A percentile compares a stretch with the other conserved stretches of the same genome.
These are phyloP conservation scores for Tirmania nivea DNA, from an alignment of 495 filamentous ascomycete species.

Conservation along the genomic window DNA sequence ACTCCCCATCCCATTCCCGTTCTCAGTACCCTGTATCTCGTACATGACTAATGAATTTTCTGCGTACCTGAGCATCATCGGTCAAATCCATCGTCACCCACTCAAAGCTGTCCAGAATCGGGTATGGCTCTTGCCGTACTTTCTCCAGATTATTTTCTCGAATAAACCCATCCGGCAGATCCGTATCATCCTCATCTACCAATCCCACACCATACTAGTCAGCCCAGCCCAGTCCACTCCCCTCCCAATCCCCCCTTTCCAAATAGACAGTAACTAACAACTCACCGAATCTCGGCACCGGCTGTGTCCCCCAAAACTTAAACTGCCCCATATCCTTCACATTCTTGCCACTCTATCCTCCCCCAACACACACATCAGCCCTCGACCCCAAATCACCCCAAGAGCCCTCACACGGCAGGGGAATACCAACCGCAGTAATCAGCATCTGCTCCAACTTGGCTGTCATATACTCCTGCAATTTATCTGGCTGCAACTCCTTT, in stretches of 20 bases:
- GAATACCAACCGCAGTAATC: background rate
- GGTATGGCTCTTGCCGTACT: constrained; percentile 46
- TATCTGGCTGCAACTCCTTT: background rate
- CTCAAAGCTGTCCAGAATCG: constrained; percentile 57
- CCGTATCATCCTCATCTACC: constrained; percentile 15
- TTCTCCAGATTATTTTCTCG: constrained; percentile 42
- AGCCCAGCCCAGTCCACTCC: too few species aligned
- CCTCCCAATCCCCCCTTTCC: too few species aligned
- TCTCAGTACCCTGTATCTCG: too few species aligned
- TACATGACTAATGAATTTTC: too few species aligned
- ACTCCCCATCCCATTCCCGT: constrained; percentile 8
- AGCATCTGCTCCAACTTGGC: background rate
- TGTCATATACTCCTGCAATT: background rate
- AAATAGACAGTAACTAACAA: too few species aligned
- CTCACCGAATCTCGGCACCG: background rate
- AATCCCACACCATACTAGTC: too few species aligned
- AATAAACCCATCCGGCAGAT: constrained; percentile 29
- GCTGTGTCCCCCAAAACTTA: background rate
- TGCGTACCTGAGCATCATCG: constrained; percentile 31
- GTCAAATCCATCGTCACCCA: constrained; percentile 83
- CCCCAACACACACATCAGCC: background rate
- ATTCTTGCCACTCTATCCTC: background rate
- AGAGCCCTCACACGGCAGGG: background rate
- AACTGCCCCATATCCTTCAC: background rate
- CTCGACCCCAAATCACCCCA: background rate